A percentile compares a stretch with the other conserved stretches of the same genome.
phyloP scores from a whole-genome alignment of 768 basidiomycete genomes.

The Hypholoma sublateritium region DNA sequence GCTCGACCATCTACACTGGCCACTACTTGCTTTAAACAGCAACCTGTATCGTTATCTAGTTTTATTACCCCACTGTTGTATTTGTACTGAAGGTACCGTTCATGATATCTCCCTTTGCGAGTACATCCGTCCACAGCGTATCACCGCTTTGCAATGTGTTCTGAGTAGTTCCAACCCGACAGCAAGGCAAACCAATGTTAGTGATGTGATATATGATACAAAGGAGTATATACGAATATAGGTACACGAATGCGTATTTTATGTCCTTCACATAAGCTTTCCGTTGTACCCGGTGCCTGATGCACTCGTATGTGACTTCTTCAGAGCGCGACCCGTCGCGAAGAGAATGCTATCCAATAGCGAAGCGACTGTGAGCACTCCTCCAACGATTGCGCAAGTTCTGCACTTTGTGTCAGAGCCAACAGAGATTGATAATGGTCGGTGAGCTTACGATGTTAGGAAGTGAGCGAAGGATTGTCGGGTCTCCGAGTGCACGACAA shows the following conservation, averaged over 20 bases:
- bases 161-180: background rate
- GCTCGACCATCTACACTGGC: no score
- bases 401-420: slow-evolving; percentile 36
- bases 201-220: slow-evolving; percentile 28
- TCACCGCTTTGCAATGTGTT: background rate
- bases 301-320: slow-evolving; percentile 43
- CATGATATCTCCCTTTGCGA: slow-evolving; percentile 1
- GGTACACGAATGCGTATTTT: slow-evolving; percentile 11
- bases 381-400: slow-evolving; percentile 96
- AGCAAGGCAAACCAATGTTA: slow-evolving; percentile 6
- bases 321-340: slow-evolving; percentile 73
- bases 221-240: slow-evolving; percentile 16
- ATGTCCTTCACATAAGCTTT: slow-evolving; percentile 44
- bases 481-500: slow-evolving; percentile 87
- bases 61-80: background rate
- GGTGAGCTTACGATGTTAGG: slow-evolving; percentile 80
- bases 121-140: background rate
- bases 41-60: background rate
- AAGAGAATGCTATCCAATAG: slow-evolving; percentile 87
- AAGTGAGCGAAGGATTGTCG: slow-evolving; percentile 98
- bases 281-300: slow-evolving; percentile 33
- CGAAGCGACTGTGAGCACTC: slow-evolving; percentile 92
- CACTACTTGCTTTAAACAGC: background rate
- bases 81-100: background rate
- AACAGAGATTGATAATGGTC: background rate